phyloP scores from a whole-genome alignment of 2,329 filamentous ascomycete genomes.

The Fusarium virguliforme region DNA sequence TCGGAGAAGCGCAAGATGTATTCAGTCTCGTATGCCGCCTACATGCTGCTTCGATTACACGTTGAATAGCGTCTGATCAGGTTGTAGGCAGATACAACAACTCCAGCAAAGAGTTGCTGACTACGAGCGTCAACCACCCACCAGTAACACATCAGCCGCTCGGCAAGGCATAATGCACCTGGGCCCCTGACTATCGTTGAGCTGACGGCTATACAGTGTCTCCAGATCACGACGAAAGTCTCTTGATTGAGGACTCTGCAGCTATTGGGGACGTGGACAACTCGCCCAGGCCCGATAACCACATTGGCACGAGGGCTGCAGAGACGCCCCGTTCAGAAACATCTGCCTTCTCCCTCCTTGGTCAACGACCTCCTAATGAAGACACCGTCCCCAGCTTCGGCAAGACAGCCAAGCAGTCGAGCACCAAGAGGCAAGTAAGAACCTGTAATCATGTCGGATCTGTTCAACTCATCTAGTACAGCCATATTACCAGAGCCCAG shows the following conservation, averaged over 20 bases:
- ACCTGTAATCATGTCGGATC: not conserved
- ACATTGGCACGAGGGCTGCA: not conserved
- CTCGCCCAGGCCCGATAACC: conserved; percentile 1
- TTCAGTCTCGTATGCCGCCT: conserved; percentile 26
- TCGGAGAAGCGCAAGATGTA: conserved; percentile 33
- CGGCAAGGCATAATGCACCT: not conserved
- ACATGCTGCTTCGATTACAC: not conserved
- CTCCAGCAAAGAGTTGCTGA: conserved; percentile 9
- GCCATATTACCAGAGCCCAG: conserved; percentile 23
- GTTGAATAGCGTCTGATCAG: not conserved
- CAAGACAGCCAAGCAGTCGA: conserved; percentile 1
- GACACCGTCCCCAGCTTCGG: not conserved
- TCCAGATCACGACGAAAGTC: not conserved
- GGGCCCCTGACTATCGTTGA: not conserved
- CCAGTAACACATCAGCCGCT: not conserved
- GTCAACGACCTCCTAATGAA: conserved; percentile 13
- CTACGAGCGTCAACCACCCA: conserved; percentile 1
- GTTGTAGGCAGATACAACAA: not conserved
- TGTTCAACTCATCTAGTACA: not conserved
- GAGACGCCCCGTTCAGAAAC: conserved; percentile 27
- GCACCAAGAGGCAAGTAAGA: conserved; percentile 1
- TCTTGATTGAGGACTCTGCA: not conserved
- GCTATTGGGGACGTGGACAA: not conserved
- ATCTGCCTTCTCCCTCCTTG: conserved; percentile 28
- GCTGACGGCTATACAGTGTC: not conserved